These are phyloP conservation scores for Talaromyces sp. DNA, from an alignment of 2,329 filamentous ascomycete species.

Conservation along the genomic window DNA sequence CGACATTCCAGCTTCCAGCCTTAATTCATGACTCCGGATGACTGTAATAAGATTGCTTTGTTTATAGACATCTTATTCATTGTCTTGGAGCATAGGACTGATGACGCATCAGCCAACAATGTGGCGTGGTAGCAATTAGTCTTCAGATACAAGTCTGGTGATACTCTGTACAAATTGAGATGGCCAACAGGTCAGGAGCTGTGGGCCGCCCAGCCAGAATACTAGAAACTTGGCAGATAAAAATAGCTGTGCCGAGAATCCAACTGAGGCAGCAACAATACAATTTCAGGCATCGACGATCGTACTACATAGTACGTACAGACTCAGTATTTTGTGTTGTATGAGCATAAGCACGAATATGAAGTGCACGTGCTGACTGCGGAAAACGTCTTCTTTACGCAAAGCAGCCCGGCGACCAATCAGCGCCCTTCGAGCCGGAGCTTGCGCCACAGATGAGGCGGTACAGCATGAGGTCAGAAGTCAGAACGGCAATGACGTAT, in stretches of 20 bases:
- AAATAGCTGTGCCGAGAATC: neutral
- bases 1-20: neutral
- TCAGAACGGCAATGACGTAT: conserved; percentile 13
- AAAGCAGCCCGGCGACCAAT: neutral
- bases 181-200: neutral
- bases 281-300: neutral
- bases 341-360: neutral
- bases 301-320: too few relatives aligned
- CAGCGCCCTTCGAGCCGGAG: neutral
- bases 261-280: neutral
- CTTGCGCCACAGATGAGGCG: conserved; percentile 18
- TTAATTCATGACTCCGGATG: neutral
- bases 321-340: neutral
- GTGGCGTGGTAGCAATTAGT: neutral
- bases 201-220: neutral
- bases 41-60: neutral
- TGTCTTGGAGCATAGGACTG: neutral
- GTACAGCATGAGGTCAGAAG: neutral
- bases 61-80: neutral
- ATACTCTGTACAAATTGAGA: neutral
- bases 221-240: neutral
- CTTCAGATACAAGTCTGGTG: neutral
- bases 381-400: conserved; percentile 18
- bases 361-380: neutral
- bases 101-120: neutral